These are phyloP conservation scores for Nakaseomyces sp. DNA, from an alignment of 1,139 yeast genomes.

Conservation along the genomic window DNA sequence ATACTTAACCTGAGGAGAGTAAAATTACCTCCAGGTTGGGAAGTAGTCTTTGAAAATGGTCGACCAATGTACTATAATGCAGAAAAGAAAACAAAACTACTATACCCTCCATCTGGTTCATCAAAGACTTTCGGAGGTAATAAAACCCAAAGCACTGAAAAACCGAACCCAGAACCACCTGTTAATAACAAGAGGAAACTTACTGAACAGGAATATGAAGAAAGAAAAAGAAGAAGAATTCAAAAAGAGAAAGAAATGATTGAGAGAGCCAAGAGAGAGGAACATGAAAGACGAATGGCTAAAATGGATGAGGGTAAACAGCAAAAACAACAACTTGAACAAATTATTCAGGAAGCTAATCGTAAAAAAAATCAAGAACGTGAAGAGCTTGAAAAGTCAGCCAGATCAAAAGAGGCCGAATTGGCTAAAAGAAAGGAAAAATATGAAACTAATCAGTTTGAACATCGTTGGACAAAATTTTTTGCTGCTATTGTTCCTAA, in stretches of 20 bases:
- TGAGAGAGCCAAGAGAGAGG: conserved; percentile 26
- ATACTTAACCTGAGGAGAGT: conserved; percentile 26
- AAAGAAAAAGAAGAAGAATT: conserved; percentile 18
- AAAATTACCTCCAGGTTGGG: conserved; percentile 31
- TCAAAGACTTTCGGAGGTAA: conserved; percentile 13
- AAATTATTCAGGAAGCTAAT: conserved; percentile 38
- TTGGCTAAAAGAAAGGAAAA: conserved; percentile 17
- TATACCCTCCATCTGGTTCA: conserved; percentile 25
- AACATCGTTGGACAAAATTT: conserved; percentile 47
- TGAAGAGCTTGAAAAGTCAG: conserved; percentile 16
- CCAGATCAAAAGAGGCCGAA: conserved; percentile 19
- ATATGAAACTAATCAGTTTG: conserved; percentile 22
- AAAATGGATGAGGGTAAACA: conserved; percentile 23
- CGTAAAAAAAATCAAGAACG: conserved; percentile 28
- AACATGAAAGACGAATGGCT: conserved; percentile 22
- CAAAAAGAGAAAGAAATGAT: conserved; percentile 21
- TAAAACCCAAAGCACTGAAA: not conserved
- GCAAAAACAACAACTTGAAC: conserved; percentile 28
- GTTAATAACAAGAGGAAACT: conserved; percentile 5
- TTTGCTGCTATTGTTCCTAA: conserved; percentile 80
- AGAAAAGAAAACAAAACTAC: conserved; percentile 23
- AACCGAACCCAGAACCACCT: not conserved
- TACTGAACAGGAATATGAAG: conserved; percentile 18
- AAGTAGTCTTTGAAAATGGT: conserved; percentile 29
- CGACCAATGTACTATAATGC: conserved; percentile 29